Evolutionary conservation across 2,329 filamentous ascomycete species (phyloP).

Genomic region (Mycosphaerelloides madeirae): DNA sequence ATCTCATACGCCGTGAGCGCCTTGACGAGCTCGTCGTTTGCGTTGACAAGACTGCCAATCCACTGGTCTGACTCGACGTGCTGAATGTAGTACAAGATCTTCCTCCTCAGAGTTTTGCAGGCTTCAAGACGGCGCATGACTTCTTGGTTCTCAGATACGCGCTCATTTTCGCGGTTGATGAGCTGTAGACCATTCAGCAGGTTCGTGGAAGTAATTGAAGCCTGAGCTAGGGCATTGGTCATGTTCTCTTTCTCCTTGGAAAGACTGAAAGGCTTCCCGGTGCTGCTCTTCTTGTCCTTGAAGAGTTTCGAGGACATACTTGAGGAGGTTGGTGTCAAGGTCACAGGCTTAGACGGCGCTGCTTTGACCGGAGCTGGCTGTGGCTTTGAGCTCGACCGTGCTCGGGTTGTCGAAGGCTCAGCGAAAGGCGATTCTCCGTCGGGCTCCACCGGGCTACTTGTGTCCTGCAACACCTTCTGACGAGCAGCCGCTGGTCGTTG

Average conservation of each 20-base stretch:
- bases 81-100: slow-evolving; percentile 88
- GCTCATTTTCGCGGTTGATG: slow-evolving; percentile 83
- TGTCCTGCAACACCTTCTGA: slow-evolving; percentile 79
- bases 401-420: slow-evolving; percentile 11
- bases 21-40: slow-evolving; percentile 92
- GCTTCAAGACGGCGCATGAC: slow-evolving; percentile 74
- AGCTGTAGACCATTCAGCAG: slow-evolving; percentile 80
- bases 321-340: slow-evolving; percentile 29
- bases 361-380: slow-evolving; percentile 10
- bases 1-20: slow-evolving; percentile 93
- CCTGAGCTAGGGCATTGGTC: slow-evolving; percentile 80
- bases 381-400: slow-evolving; percentile 14
- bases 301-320: slow-evolving; percentile 28
- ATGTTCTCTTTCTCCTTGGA: slow-evolving; percentile 84
- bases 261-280: slow-evolving; percentile 66
- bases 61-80: slow-evolving; percentile 86
- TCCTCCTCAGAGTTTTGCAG: slow-evolving; percentile 79
- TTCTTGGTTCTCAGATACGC: slow-evolving; percentile 76
- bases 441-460: slow-evolving; percentile 59
- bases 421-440: slow-evolving; percentile 24
- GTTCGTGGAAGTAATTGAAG: slow-evolving; percentile 87
- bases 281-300: slow-evolving; percentile 46
- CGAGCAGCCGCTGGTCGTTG: slow-evolving; percentile 66
- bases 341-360: slow-evolving; percentile 25
- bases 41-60: slow-evolving; percentile 83